Conservation (phyloP, 2,329 filamentous ascomycete species). For the Davidsoniella neocaledoniae region DNA sequence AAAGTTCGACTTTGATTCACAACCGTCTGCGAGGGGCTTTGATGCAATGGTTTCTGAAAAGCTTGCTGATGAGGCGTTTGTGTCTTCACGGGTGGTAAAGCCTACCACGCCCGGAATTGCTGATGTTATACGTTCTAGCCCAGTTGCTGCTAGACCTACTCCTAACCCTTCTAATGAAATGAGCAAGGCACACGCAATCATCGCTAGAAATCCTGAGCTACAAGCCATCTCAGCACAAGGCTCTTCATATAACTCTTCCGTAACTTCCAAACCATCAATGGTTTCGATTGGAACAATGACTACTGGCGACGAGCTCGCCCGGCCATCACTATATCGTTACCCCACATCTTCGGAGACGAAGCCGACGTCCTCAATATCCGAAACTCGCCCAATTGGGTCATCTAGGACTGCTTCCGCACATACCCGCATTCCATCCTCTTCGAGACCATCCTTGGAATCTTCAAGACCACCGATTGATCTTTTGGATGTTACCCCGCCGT, state of each 20-base stretch:
- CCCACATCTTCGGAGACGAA: constrained; percentile 17
- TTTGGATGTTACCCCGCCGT: constrained; percentile 29
- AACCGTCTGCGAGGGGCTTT: constrained; percentile 35
- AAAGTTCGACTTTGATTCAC: constrained; percentile 67
- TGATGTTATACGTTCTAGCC: constrained; percentile 1
- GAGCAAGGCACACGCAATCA: constrained; percentile 47
- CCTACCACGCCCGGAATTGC: constrained; percentile 10
- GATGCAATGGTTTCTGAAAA: constrained; percentile 56
- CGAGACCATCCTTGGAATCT: constrained; percentile 54
- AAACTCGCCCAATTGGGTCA: constrained; percentile 2
- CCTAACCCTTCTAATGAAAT: constrained; percentile 29
- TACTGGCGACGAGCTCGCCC: constrained; percentile 8
- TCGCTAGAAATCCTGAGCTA: constrained; percentile 44
- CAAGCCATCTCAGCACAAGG: constrained; percentile 34
- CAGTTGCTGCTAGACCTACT: constrained; percentile 19
- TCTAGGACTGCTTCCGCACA: constrained; percentile 6
- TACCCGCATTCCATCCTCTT: constrained; percentile 28
- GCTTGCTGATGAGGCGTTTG: constrained; percentile 73
- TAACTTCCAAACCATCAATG: constrained; percentile 15
- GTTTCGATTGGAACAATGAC: constrained; percentile 68
- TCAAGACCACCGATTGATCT: constrained; percentile 48
- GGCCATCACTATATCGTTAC: constrained; percentile 24
- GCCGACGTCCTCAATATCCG: not conserved
- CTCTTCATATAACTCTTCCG: constrained; percentile 16
- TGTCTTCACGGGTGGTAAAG: constrained; percentile 22